Percentiles rank a stretch among this genome's conserved stretches.
phyloP scores from a whole-genome alignment of 108 stramenopile genomes.

The Bacterosira constricta region DNA sequence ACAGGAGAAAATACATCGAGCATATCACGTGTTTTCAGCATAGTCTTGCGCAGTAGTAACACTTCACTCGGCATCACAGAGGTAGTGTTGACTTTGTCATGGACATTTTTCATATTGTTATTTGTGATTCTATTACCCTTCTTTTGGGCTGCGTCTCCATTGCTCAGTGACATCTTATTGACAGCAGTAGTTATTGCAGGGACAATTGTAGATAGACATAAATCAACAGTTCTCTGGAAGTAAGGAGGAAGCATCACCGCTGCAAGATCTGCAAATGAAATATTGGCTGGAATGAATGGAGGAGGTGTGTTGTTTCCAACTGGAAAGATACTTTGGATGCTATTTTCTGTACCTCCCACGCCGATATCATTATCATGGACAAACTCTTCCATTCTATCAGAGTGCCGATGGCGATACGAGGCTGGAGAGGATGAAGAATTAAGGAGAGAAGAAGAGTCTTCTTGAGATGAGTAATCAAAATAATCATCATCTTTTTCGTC shows the following conservation, averaged over 20 bases:
- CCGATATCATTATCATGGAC: not conserved
- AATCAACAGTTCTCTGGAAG: conserved; percentile 36
- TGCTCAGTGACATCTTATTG: not conserved
- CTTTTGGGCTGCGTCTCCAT: not conserved
- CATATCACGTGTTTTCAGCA: conserved; percentile 46
- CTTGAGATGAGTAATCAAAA: not conserved
- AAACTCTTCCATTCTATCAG: not conserved
- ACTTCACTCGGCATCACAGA: conserved; percentile 26
- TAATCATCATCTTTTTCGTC: not conserved
- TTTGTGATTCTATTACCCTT: not conserved
- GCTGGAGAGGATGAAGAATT: no score
- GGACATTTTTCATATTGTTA: not conserved
- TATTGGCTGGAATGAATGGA: not conserved
- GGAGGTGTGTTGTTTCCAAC: not conserved
- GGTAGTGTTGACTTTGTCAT: conserved; percentile 3
- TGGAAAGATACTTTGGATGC: no score
- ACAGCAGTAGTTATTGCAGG: conserved; percentile 3
- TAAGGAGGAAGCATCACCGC: conserved; percentile 33
- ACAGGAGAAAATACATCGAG: conserved; percentile 49
- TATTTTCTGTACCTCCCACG: not conserved
- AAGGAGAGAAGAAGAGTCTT: no score
- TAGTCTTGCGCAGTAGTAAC: conserved; percentile 27
- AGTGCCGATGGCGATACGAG: not conserved
- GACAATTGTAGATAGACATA: conserved; percentile 27
- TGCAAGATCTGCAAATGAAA: conserved; percentile 41